phyloP scores from a whole-genome alignment of 352 stramenopile genomes.

The Albugo laibachii region DNA sequence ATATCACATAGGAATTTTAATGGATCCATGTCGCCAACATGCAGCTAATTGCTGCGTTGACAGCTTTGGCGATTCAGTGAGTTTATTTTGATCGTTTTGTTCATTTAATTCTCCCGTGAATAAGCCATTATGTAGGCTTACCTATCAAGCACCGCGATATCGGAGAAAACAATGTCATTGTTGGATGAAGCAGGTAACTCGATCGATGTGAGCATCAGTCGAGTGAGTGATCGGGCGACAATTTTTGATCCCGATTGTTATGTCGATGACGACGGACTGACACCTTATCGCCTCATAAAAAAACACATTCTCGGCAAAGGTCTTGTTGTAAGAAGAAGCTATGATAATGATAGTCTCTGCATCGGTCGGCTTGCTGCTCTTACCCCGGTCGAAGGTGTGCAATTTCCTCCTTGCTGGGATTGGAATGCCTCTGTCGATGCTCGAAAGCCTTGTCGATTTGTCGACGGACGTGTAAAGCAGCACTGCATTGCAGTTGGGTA shows the following conservation, averaged over 20 bases:
- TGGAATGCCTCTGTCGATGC: conserved; percentile 58
- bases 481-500: conserved; percentile 60
- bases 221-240: conserved; percentile 42
- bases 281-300: conserved; percentile 39
- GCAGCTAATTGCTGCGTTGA: conserved; percentile 47
- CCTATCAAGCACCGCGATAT: conserved; percentile 13
- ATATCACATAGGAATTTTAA: conserved; percentile 58
- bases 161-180: conserved; percentile 36
- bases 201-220: conserved; percentile 36
- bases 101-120: conserved; percentile 1
- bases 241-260: conserved; percentile 57
- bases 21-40: conserved; percentile 54
- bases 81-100: background rate
- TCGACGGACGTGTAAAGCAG: conserved; percentile 30
- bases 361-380: conserved; percentile 21
- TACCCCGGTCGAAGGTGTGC: conserved; percentile 21
- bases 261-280: conserved; percentile 18
- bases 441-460: conserved; percentile 26
- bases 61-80: conserved; percentile 54
- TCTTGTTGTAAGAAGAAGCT: conserved; percentile 26
- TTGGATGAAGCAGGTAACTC: conserved; percentile 39
- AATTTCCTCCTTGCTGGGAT: conserved; percentile 64
- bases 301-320: conserved; percentile 18
- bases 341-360: conserved; percentile 13
- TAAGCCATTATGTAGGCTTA: conserved; percentile 15